Evolutionary conservation across 2,329 filamentous ascomycete species (phyloP).

Genomic region (Ampelomyces quisqualis): DNA sequence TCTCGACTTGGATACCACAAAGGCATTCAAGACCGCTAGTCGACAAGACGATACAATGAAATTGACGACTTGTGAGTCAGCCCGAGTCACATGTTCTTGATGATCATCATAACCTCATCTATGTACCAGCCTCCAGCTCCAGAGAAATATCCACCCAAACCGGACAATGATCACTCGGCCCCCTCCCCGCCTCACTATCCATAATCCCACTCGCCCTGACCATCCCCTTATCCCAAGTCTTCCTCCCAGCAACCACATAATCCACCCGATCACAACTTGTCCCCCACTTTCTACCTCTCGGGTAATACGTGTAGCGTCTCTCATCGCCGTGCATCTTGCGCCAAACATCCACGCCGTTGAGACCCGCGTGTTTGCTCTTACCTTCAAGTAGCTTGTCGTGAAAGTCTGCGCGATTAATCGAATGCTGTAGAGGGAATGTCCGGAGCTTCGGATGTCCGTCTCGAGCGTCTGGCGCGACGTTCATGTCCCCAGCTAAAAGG

Average conservation of each 20-base stretch:
- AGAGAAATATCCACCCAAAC: slow-evolving; percentile 45
- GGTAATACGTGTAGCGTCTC: slow-evolving; percentile 54
- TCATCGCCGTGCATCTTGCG: slow-evolving; percentile 47
- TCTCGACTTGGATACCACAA: too few species aligned
- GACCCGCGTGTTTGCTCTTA: slow-evolving; percentile 10
- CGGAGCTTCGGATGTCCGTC: slow-evolving; percentile 54
- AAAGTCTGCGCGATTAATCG: slow-evolving; percentile 55
- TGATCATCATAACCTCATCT: too few species aligned
- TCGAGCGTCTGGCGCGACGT: slow-evolving; percentile 48
- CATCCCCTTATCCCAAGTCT: slow-evolving; percentile 43
- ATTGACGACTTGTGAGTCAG: too few species aligned
- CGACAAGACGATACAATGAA: too few species aligned
- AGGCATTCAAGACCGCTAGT: too few species aligned
- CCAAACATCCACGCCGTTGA: slow-evolving; percentile 50
- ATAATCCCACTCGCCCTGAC: slow-evolving; percentile 46
- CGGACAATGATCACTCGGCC: slow-evolving; percentile 57
- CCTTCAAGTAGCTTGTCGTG: slow-evolving; percentile 49
- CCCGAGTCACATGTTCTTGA: too few species aligned
- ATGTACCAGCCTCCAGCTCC: background rate
- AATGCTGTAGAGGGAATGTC: slow-evolving; percentile 50
- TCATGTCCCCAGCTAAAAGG: slow-evolving; percentile 56
- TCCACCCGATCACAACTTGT: slow-evolving; percentile 57
- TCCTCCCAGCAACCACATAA: slow-evolving; percentile 50
- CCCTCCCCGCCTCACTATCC: slow-evolving; percentile 49
- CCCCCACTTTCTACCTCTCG: slow-evolving; percentile 49